phyloP scores from a whole-genome alignment of 2,329 filamentous ascomycete species.

The Penicillium digitatum region DNA sequence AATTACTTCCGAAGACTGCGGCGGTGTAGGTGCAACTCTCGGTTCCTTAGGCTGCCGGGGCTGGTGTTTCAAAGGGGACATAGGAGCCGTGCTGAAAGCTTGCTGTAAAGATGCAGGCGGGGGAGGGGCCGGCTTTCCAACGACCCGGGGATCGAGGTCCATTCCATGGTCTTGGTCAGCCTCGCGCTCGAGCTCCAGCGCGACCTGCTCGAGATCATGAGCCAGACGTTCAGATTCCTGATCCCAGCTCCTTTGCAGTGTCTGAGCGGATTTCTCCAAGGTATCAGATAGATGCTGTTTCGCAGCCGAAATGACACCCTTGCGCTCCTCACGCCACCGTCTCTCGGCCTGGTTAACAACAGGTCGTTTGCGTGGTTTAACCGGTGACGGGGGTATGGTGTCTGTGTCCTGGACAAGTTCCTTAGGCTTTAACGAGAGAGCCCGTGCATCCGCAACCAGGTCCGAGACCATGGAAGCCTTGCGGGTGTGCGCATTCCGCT shows the following conservation, averaged over 20 bases:
- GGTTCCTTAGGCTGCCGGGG: constrained; percentile 35
- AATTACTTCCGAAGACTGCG: neutral
- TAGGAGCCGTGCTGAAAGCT: constrained; percentile 17
- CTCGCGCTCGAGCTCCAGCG: constrained; percentile 41
- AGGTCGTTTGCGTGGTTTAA: constrained; percentile 36
- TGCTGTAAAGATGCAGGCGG: neutral
- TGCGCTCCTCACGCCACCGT: constrained; percentile 37
- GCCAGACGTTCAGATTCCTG: constrained; percentile 43
- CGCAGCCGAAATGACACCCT: constrained; percentile 33
- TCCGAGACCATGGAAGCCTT: constrained; percentile 35
- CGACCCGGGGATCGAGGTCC: constrained; percentile 17
- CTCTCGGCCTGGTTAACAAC: constrained; percentile 42
- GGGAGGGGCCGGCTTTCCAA: neutral
- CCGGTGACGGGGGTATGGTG: neutral
- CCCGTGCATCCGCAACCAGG: constrained; percentile 20
- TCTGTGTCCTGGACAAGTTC: constrained; percentile 9
- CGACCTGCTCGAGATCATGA: constrained; percentile 41
- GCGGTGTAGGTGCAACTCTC: constrained; percentile 11
- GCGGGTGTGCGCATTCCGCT: constrained; percentile 31
- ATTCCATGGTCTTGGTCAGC: constrained; percentile 14
- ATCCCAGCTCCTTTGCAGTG: constrained; percentile 39
- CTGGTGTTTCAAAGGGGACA: constrained; percentile 36
- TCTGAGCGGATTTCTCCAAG: constrained; percentile 35
- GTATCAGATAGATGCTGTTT: constrained; percentile 34
- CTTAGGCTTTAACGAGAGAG: constrained; percentile 5